A percentile compares a stretch with the other conserved stretches of the same genome.
Evolutionary conservation across 2,329 filamentous ascomycete genomes (phyloP).

Genomic region (Microsporum canis): DNA sequence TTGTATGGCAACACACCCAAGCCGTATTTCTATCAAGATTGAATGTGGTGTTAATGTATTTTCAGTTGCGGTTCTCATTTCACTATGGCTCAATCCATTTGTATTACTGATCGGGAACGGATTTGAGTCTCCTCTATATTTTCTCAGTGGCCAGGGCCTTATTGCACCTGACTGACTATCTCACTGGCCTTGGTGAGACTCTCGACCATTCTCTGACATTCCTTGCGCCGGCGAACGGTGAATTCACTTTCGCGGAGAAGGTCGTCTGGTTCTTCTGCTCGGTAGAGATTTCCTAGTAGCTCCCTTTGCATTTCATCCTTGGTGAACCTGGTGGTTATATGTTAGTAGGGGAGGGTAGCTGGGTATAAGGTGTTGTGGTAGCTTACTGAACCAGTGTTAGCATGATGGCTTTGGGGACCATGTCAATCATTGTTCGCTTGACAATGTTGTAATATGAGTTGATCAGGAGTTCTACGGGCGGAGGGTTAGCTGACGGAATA

Average conservation of each 20-base stretch:
- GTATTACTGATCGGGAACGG: not conserved
- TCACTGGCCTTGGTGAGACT: slow-evolving; percentile 79
- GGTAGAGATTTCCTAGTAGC: slow-evolving; percentile 95
- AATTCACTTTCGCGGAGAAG: slow-evolving; percentile 97
- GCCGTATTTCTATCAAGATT: slow-evolving; percentile 2
- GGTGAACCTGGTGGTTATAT: slow-evolving; percentile 52
- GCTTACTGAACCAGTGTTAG: slow-evolving; percentile 87
- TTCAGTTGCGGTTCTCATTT: not conserved
- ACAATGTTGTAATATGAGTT: slow-evolving; percentile 98
- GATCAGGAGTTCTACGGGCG: slow-evolving; percentile 68
- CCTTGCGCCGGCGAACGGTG: slow-evolving; percentile 86
- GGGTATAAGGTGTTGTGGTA: not conserved
- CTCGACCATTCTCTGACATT: slow-evolving; percentile 99
- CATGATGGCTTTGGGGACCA: slow-evolving; percentile 99
- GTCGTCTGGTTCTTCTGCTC: slow-evolving; percentile 78
- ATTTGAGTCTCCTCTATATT: not conserved
- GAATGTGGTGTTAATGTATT: not conserved
- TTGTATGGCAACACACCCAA: slow-evolving; percentile 2
- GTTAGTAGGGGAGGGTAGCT: not conserved
- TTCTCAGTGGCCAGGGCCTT: slow-evolving; percentile 5
- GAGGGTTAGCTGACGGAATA: not conserved
- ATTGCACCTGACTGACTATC: slow-evolving; percentile 75
- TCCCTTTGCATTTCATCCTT: slow-evolving; percentile 99
- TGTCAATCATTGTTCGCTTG: slow-evolving; percentile 96
- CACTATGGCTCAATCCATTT: not conserved